phyloP scores from a whole-genome alignment of 208 protist species.

The Naegleria lovaniensis region DNA sequence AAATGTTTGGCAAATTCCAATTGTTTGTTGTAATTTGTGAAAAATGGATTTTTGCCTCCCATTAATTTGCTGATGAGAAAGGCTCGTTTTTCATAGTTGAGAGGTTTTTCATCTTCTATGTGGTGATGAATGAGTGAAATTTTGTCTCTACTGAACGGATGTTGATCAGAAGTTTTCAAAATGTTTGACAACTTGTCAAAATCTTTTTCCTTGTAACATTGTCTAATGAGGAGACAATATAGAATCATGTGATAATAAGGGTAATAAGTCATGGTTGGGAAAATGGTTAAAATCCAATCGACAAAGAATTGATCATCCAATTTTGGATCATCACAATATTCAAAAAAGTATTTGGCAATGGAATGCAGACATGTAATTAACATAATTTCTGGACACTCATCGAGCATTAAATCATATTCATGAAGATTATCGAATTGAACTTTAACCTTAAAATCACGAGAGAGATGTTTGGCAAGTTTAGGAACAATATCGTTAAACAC shows the following conservation, averaged over 20 bases:
- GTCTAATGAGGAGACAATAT: neutral
- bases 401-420: neutral
- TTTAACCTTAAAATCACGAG: neutral
- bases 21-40: neutral
- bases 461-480: neutral
- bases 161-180: neutral
- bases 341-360: neutral
- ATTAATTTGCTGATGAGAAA: neutral
- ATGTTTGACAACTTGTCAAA: neutral
- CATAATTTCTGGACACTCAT: neutral
- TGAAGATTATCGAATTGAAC: neutral
- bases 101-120: neutral
- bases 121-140: neutral
- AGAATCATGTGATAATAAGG: neutral
- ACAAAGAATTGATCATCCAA: constrained; percentile 17
- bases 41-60: neutral
- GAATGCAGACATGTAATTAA: neutral
- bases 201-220: neutral
- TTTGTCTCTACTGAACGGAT: neutral
- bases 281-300: neutral
- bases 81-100: neutral
- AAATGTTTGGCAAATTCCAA: neutral
- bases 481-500: neutral
- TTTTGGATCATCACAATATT: neutral
- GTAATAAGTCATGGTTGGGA: neutral